Evolutionary conservation across 345 rosid genomes (phyloP), one percentile per base, ranked within the genome.

Genomic region (Rhodamnia argentea): DNA sequence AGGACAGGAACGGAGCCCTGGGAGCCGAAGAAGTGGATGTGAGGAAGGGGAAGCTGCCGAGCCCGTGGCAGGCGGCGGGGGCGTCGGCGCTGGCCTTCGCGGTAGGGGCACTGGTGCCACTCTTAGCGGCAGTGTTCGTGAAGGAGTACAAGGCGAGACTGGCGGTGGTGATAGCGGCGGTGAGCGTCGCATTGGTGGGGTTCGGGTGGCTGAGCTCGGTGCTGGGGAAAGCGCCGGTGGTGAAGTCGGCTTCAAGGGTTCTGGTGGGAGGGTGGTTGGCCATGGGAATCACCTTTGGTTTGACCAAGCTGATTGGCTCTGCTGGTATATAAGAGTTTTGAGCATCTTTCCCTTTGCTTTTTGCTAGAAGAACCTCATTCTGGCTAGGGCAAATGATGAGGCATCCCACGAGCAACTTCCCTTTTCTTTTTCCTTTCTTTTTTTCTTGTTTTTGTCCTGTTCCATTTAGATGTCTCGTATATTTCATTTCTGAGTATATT

Each of bases 261-360:
- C 59, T 92, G 86, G 13, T 92, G 14, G 93, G 93, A 42, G 93
- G 93, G 3, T 90, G 92, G 93, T 23, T 87, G 85, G 92, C 92
- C 55, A 90, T 90, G 92, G 92, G 86, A 4, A 86, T 92, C 53
- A 90, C 93, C 20, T 90, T 82, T 62, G 91, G 91, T 29, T 85
- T 89, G 51, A 90, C 90, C 57, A 90, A 87, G 85, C 59, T 84
- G 57, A 75, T 89, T 86, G 89, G 89, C 32, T 29, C 57, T 6
- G 27, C 62, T 7, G 91, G 90, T 26, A 47, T 86, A 23, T 84
- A 56, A 87, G 13, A 20, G 5, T 52, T 16, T 37, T 37, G 13
- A 54, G 7, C 10, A 82, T 22, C 44, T 16, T 42, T 16, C 44
- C 44, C 42, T 64, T 64, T 4, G 47, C 47, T 37, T 70, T 70